Base-by-base conservation (phyloP, 306 rosid genomes). In the Sphenostylis stenocarpa region DNA sequence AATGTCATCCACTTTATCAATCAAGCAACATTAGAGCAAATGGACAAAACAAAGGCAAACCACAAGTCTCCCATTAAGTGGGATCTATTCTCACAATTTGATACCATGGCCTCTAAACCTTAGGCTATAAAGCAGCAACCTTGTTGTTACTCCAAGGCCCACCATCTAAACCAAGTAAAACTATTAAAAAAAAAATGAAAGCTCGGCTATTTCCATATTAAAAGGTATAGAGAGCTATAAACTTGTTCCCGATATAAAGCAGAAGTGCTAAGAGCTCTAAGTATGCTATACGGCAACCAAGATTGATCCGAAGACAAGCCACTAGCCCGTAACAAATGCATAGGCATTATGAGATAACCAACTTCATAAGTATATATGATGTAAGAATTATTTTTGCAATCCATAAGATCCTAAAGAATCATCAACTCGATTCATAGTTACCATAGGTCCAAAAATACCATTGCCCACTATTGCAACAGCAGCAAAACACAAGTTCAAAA, bases 391-490 rank as follows among this genome's bases (percentile, higher is more conserved):
- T 55, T 61, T 58, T 77, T 55, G 23, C 41, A 9, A 21, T 73
- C 41, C 41, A 83, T 55, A 61, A 58, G 12, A 77, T 48, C 48
- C 72, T 72, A 57, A 28, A 67, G 21, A 77, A 66, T 34, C 38
- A 66, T 63, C 72, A 47, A 47, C 26, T 36, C 61, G 36, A 78
- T 64, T 55, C 61, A 79, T 3, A 52, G 60, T 52, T 74, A 73
- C 23, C n/a, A 58, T 16, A 48, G 34, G 74, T 56, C 19, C 5
- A 43, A 20, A 58, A 48, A 55, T 58, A 57, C 48, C 68, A 28
- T 45, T 67, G 66, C 77, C 51, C 23, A 29, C 14, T n/a, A 66
- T 31, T 65, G 39, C 45, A 71, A 24, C 58, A 43, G 13, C 70
- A 58, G 28, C 67, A 58, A 72, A 39, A 66, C 19, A 73, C n/a